phyloP scores from a whole-genome alignment of 192 early-diverging fungal species.

The Phycomyces nitens region DNA sequence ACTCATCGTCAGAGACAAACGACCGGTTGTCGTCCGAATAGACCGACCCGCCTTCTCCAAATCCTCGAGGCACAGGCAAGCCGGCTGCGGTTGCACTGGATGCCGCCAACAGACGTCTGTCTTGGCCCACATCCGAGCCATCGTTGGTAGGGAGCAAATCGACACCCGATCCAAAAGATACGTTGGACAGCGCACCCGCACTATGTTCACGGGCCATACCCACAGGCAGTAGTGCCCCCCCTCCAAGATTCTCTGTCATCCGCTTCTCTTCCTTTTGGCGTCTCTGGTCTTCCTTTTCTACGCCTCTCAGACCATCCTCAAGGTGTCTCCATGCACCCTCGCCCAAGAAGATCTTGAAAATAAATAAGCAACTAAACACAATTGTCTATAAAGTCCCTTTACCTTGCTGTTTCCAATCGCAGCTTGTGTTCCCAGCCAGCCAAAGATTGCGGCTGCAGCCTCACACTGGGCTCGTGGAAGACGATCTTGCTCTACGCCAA shows the following conservation, averaged over 20 bases:
- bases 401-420: constrained; percentile 55
- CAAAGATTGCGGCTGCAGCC: constrained; percentile 51
- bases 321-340: constrained; percentile 80
- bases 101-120: constrained; percentile 13
- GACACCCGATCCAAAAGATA: constrained; percentile 28
- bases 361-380: neutral
- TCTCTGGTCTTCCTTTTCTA: constrained; percentile 59
- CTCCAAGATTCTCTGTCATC: constrained; percentile 30
- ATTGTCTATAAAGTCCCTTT: neutral
- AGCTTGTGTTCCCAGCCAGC: constrained; percentile 55
- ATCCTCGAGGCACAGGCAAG: constrained; percentile 11
- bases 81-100: constrained; percentile 15
- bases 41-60: constrained; percentile 13
- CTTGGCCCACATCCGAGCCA: constrained; percentile 1
- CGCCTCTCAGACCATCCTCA: constrained; percentile 73
- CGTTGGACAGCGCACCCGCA: constrained; percentile 24
- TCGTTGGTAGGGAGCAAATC: constrained; percentile 7
- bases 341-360: constrained; percentile 62
- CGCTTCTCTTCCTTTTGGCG: constrained; percentile 29
- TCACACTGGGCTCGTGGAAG: constrained; percentile 38
- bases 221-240: neutral
- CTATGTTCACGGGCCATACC: constrained; percentile 23
- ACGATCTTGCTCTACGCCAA: constrained; percentile 33
- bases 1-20: constrained; percentile 37
- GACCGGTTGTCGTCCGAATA: constrained; percentile 41